Evolutionary conservation across 1,284 basidiomycete species (phyloP).

Genomic region (Naganishia cerealis): DNA sequence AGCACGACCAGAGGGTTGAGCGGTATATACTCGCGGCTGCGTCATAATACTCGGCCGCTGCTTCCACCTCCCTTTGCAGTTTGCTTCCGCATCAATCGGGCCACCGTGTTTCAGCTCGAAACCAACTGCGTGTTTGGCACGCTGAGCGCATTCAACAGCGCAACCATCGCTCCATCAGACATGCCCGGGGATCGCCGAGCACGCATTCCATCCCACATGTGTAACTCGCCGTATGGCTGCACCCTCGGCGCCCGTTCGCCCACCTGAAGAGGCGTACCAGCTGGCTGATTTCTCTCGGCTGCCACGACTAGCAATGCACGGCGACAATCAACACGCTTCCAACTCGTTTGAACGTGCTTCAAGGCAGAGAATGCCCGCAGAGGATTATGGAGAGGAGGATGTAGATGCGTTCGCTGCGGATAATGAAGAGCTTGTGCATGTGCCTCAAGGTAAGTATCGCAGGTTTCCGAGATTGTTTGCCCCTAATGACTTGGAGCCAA

Average conservation of each 20-base stretch:
- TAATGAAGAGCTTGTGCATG: conserved; percentile 17
- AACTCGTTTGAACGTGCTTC: too few species aligned
- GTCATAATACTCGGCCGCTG: not conserved
- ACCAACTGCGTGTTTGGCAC: not conserved
- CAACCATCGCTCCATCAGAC: too few species aligned
- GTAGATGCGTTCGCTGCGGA: conserved; percentile 42
- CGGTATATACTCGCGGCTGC: too few species aligned
- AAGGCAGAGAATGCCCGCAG: not conserved
- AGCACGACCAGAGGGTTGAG: too few species aligned
- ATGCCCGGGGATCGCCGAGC: not conserved
- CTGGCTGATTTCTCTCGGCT: not conserved
- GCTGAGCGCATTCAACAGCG: too few species aligned
- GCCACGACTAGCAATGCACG: not conserved
- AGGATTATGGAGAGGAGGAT: conserved; percentile 35
- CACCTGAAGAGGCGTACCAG: not conserved
- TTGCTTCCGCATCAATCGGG: conserved; percentile 1
- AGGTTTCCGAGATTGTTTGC: not conserved
- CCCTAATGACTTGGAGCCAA: not conserved
- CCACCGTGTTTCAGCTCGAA: conserved; percentile 16
- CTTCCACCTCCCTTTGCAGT: not conserved
- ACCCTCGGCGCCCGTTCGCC: not conserved
- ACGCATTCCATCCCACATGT: not conserved
- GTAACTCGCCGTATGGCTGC: not conserved
- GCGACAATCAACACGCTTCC: not conserved
- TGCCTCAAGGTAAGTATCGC: not conserved